These are phyloP conservation scores for Pelargonium myrrhifolium DNA, from an alignment of 441 rosid genomes.

Conservation along the genomic window DNA sequence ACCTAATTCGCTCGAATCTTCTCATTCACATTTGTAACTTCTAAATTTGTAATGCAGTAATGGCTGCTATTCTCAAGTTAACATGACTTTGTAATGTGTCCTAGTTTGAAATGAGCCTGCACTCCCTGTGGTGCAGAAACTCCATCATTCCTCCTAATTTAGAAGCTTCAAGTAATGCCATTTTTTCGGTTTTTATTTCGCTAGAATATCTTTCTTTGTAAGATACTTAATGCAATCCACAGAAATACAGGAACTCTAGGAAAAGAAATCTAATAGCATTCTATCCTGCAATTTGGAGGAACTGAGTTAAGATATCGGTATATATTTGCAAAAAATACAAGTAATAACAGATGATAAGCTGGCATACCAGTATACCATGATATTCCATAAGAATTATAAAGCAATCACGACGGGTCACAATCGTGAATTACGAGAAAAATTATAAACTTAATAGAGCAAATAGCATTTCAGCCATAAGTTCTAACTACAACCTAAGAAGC, in stretches of 20 bases:
- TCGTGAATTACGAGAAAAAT: too few species aligned
- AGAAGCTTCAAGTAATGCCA: too few species aligned
- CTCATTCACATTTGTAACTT: slow-evolving; percentile 20
- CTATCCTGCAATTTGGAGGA: background rate
- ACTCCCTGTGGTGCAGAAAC: slow-evolving; percentile 9
- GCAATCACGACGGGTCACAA: too few species aligned
- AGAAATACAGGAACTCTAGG: slow-evolving; percentile 8
- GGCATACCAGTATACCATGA: background rate
- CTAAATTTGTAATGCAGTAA: background rate
- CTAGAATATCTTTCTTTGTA: slow-evolving; percentile 1
- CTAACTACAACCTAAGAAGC: background rate
- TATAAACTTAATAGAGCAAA: background rate
- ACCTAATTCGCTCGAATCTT: slow-evolving; percentile 14
- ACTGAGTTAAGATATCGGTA: background rate
- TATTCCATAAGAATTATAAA: background rate
- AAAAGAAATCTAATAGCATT: background rate
- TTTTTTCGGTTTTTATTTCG: too few species aligned
- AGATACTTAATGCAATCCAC: background rate
- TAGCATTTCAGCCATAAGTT: background rate
- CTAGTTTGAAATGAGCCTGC: slow-evolving; percentile 1
- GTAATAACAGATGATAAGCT: background rate
- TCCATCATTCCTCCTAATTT: too few species aligned
- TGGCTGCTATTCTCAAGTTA: too few species aligned
- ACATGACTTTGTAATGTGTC: too few species aligned
- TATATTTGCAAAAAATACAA: too few species aligned